phyloP scores from a whole-genome alignment of 257 asterid species.

The Solanum corneliomulleri region DNA sequence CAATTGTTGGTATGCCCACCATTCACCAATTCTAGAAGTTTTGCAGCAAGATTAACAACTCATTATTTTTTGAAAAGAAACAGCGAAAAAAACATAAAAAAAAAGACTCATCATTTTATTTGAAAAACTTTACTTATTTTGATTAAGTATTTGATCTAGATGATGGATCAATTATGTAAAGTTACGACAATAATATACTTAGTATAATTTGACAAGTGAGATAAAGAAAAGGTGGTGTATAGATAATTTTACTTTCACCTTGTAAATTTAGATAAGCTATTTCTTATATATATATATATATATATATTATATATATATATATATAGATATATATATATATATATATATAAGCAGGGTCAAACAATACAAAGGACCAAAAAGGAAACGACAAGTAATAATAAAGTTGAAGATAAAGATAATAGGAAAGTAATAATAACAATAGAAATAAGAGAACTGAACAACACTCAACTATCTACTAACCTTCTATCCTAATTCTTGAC shows the following conservation, averaged over 20 bases:
- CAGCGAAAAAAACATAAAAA: too few species aligned
- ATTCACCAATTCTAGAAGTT: not conserved
- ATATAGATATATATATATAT: too few species aligned
- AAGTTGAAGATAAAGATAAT: not conserved
- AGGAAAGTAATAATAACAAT: not conserved
- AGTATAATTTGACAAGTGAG: too few species aligned
- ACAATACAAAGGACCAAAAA: not conserved
- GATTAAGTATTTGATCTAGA: not conserved
- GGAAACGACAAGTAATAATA: not conserved
- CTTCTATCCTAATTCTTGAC: not conserved
- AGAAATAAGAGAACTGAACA: too few species aligned
- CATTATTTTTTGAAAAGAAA: too few species aligned
- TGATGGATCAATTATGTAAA: not conserved
- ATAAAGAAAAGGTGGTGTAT: too few species aligned
- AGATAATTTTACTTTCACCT: not conserved
- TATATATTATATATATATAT: too few species aligned
- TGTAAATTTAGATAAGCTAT: too few species aligned
- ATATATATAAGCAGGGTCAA: not conserved
- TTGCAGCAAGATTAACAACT: not conserved
- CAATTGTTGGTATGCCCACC: not conserved
- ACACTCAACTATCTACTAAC: not conserved
- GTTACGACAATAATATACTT: too few species aligned
- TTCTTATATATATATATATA: too few species aligned
- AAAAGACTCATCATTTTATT: not conserved
- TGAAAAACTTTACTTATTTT: not conserved